A percentile compares a stretch with the other conserved stretches of the same genome.
Evolutionary conservation across 2,329 filamentous ascomycete species (phyloP).

Genomic region (Fusarium compactum): DNA sequence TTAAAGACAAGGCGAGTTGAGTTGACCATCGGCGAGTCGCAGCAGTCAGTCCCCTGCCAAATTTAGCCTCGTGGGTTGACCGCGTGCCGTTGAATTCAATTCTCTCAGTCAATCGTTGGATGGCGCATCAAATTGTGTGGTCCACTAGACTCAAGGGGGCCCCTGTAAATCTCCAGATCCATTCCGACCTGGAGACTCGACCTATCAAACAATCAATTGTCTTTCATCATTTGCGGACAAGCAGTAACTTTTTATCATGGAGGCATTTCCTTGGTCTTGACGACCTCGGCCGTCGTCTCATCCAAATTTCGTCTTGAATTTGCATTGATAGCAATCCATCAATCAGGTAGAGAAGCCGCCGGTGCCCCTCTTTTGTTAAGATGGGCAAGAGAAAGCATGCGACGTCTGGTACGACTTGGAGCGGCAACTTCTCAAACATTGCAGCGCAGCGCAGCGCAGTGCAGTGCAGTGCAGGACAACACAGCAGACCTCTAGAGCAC

Average conservation of each 20-base stretch:
- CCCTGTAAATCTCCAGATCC: conserved; percentile 44
- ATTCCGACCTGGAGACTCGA: conserved; percentile 32
- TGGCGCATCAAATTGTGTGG: conserved; percentile 40
- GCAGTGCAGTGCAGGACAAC: conserved; percentile 23
- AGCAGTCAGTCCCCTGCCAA: conserved; percentile 43
- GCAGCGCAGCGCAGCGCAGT: not conserved
- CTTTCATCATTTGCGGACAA: conserved; percentile 19
- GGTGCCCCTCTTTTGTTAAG: conserved; percentile 42
- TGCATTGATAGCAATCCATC: conserved; percentile 34
- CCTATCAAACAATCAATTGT: conserved; percentile 42
- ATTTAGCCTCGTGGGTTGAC: conserved; percentile 48
- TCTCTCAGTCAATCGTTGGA: conserved; percentile 42
- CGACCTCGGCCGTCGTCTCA: conserved; percentile 30
- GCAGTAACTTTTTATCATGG: conserved; percentile 25
- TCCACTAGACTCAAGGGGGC: conserved; percentile 32
- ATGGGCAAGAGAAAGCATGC: conserved; percentile 39
- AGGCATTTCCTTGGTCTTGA: conserved; percentile 25
- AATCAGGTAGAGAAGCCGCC: conserved; percentile 30
- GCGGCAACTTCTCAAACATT: conserved; percentile 30
- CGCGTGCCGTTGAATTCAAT: conserved; percentile 45
- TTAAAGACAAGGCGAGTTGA: conserved; percentile 32
- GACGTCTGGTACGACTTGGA: conserved; percentile 38
- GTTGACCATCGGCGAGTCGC: conserved; percentile 18
- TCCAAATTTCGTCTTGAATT: conserved; percentile 34
- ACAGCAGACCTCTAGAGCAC: conserved; percentile 29